These are phyloP conservation scores for Silene uniflora DNA, from an alignment of 148 eudicot species.

Conservation along the genomic window DNA sequence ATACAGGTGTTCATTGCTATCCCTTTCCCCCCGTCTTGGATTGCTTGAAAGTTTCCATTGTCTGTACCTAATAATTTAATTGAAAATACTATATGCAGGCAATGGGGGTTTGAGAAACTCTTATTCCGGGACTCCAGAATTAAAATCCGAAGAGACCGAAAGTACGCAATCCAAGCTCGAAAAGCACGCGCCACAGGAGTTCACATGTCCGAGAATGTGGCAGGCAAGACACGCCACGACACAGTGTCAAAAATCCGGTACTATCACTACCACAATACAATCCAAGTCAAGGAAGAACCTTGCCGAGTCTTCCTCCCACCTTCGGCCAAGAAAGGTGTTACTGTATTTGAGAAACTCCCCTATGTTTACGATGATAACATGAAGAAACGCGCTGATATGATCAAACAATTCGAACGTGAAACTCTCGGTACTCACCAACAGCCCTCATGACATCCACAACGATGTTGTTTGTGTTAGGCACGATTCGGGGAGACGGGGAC, in stretches of 20 bases:
- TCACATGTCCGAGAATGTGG: conserved; percentile 58
- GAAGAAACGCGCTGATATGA: conserved; percentile 43
- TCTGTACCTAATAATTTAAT: neutral
- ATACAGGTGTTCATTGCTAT: neutral
- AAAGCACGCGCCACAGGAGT: conserved; percentile 55
- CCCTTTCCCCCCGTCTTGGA: neutral
- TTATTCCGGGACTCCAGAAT: conserved; percentile 45
- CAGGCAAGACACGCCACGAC: conserved; percentile 41
- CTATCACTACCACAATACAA: conserved; percentile 59
- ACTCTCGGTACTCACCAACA: conserved; percentile 34
- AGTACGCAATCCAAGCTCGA: conserved; percentile 58
- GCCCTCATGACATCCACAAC: conserved; percentile 8
- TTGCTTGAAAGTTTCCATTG: neutral
- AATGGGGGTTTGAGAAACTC: conserved; percentile 75
- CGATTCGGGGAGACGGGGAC: conserved; percentile 9
- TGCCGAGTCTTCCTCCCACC: conserved; percentile 45
- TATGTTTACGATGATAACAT: conserved; percentile 53
- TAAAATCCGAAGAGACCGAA: conserved; percentile 48
- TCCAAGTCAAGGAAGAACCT: conserved; percentile 41
- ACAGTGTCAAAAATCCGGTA: conserved; percentile 52
- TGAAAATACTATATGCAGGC: conserved; percentile 26
- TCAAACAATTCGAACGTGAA: conserved; percentile 52
- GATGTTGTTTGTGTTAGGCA: neutral
- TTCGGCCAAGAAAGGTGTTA: conserved; percentile 30
- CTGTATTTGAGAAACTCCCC: conserved; percentile 34